Evolutionary conservation across 148 eudicot genomes (phyloP), one percentile per base, ranked within the genome.

Genomic region (Fagopyrum esculentum): DNA sequence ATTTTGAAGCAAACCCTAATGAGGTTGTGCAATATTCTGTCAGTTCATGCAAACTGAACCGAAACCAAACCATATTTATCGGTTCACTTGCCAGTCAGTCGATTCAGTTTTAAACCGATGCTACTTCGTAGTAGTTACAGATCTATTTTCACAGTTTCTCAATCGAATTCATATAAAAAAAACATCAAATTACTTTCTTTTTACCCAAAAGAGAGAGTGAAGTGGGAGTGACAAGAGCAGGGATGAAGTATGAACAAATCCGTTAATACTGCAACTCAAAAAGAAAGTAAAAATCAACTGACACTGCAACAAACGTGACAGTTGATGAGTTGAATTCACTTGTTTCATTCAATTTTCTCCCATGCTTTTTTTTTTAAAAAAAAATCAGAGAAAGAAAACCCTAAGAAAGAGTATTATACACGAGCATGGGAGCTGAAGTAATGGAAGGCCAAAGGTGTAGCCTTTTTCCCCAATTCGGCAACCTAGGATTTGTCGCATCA

Each of bases 401-500:
- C 3, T 8, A 49, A 7, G 30, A 26, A 73, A 22, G 66, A 47
- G 79, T 75, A 26, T 90, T 88, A 88, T 81, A 91, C 40, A 35
- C 93, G 2, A 87, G 84, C 88, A 91, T 66, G 91, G 71, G 85
- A 82, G 81, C 69, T 72, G 82, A 6, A 72, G 78, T 77, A 57
- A 76, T 46, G 73, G 69, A 81, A 86, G 82, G 75, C 69, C 29
- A 63, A 82, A 77, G 74, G 19, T 30, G 73, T 86, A 82, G 89
- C 70, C 74, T 71, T 66, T 73, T 79, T 74, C 91, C 76, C 61
- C 71, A 78, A 11, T 81, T 81, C 72, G 85, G 97, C 63, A 91
- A 87, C 75, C 80, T 71, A 79, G 78, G 87, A 85, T 70, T 77
- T 82, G 88, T 87, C 90, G 76, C 88, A 85, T 87, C 90, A 80